A percentile compares a stretch with the other conserved stretches of the same genome.
Evolutionary conservation across 495 filamentous ascomycete genomes (phyloP).

Genomic region (Bryoglossum gracile): DNA sequence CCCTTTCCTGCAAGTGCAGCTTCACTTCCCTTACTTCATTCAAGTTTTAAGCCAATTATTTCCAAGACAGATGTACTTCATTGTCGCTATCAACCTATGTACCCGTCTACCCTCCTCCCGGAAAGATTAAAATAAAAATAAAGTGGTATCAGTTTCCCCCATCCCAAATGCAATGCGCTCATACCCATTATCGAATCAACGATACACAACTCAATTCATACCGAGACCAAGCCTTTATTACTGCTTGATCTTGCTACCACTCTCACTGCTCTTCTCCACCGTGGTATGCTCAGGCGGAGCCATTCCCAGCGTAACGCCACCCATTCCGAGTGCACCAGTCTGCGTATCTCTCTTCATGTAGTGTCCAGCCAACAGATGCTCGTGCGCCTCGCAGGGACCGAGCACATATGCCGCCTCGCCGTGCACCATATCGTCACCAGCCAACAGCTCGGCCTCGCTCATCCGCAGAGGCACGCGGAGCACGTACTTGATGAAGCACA

Average conservation of each 20-base stretch:
- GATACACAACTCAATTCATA: too few species aligned
- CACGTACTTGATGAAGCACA: constrained; percentile 50
- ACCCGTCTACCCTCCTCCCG: too few species aligned
- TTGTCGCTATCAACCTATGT: too few species aligned
- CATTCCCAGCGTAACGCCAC: constrained; percentile 10
- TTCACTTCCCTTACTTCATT: too few species aligned
- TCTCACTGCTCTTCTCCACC: constrained; percentile 1
- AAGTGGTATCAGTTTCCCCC: too few species aligned
- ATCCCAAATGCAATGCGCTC: too few species aligned
- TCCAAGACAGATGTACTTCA: too few species aligned
- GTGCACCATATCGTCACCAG: constrained; percentile 45
- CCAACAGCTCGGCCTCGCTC: constrained; percentile 38
- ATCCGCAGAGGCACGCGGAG: constrained; percentile 42
- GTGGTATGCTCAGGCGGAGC: not conserved
- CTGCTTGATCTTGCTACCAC: constrained; percentile 5
- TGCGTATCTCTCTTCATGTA: constrained; percentile 9
- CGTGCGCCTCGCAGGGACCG: constrained; percentile 15
- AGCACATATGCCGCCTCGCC: constrained; percentile 42
- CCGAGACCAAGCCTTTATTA: constrained; percentile 1
- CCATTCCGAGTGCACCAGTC: constrained; percentile 5
- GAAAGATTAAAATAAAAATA: too few species aligned
- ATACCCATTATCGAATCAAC: too few species aligned
- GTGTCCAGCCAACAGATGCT: constrained; percentile 10
- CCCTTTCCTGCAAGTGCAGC: too few species aligned
- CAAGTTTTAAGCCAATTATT: too few species aligned